Evolutionary conservation across 345 rosid species (phyloP), one percentile per base, ranked within the genome.

Genomic region (Sonneratia alba): DNA sequence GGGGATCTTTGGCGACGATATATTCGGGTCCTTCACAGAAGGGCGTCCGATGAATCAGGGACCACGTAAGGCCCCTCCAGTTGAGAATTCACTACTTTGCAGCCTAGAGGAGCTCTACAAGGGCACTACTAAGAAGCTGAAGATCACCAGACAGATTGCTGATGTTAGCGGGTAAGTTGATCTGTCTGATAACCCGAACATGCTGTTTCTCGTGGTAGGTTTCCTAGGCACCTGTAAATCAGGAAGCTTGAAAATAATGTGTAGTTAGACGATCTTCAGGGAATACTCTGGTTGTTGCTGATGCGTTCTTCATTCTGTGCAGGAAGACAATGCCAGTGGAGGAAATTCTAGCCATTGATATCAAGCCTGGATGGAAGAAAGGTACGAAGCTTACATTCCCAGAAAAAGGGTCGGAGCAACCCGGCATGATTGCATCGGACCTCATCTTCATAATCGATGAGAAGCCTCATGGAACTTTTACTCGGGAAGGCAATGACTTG

Each of bases 301-400:
- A 13, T 21, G 12, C 12, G 6, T 42, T 61, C 68, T 24, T 42
- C 63, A 56, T 62, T 53, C 75, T 24, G 68, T 57, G 73, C 88
- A 91, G 97, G 86, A 89, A 81, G 68, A 81, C 97, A 21, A 11
- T 88, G 78, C 87, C 87, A 0, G 92, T 88, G 48, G 92, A 91
- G 75, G 97, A 93, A 74, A 86, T 93, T 42, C 77, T 89, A 47
- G 85, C 90, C 3, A 85, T 93, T 27, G 86, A 88, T 18, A 87
- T 93, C 79, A 89, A 91, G 84, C 92, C 94, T 0, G 98, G 97
- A 6, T 91, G 97, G 98, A 91, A 89, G 76, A 93, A 86, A 79
- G 96, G 97, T 71, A 91, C 98, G 4, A 91, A 88, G 78, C 85
- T 93, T 40, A 93, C 98, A 4, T 91, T 89, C 83, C 92, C 92